Conservation (phyloP, 352 stramenopile species). For the Halophytophthora batemanensis region DNA sequence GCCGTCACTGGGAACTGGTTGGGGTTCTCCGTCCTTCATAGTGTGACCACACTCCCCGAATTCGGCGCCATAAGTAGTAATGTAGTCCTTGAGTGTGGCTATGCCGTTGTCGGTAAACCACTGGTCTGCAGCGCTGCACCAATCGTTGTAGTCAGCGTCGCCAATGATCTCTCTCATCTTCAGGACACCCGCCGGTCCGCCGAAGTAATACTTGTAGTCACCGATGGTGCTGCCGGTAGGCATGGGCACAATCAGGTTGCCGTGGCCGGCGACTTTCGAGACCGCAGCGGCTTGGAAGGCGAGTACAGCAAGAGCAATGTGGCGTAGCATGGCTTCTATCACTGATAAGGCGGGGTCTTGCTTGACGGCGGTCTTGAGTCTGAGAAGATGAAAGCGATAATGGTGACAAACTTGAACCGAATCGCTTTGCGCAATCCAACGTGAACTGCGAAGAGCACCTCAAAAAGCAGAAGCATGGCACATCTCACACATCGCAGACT, state of each 20-base stretch:
- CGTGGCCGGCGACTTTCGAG: slow-evolving; percentile 13
- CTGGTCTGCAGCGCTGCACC: slow-evolving; percentile 21
- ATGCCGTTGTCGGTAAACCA: slow-evolving; percentile 30
- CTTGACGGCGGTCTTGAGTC: too few species aligned
- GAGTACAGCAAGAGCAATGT: slow-evolving; percentile 10
- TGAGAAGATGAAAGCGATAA: too few species aligned
- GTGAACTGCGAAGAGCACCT: too few species aligned
- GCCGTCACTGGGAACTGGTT: slow-evolving; percentile 17
- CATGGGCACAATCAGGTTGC: slow-evolving; percentile 27
- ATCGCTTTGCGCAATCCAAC: too few species aligned
- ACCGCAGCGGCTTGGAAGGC: slow-evolving; percentile 15
- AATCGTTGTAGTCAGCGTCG: slow-evolving; percentile 19
- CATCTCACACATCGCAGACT: too few species aligned
- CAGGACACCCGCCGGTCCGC: slow-evolving; percentile 21
- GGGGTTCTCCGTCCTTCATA: slow-evolving; percentile 17
- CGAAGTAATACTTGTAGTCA: slow-evolving; percentile 18
- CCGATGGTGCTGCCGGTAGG: slow-evolving; percentile 7
- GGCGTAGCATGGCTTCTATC: slow-evolving; percentile 17
- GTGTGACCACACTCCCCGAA: slow-evolving; percentile 26
- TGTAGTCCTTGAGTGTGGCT: slow-evolving; percentile 26
- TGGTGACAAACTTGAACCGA: too few species aligned
- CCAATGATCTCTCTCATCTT: slow-evolving; percentile 25
- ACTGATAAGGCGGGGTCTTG: slow-evolving; percentile 1
- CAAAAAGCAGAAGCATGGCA: too few species aligned
- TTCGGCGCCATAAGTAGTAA: slow-evolving; percentile 16